phyloP scores from a whole-genome alignment of 805 yeast genomes.

The Kodamaea lidongshanica region DNA sequence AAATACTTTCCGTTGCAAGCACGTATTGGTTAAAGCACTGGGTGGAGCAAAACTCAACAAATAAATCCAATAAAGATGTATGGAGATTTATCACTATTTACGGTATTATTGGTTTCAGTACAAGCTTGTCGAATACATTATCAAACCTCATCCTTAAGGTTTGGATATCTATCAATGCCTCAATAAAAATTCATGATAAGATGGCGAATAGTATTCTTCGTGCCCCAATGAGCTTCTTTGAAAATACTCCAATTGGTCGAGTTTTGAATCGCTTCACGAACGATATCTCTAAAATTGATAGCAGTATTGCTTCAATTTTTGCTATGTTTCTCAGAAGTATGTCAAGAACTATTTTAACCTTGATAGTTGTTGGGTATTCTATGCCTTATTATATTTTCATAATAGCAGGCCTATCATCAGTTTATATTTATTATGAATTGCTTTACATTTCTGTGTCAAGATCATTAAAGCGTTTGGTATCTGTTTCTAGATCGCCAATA shows the following conservation, averaged over 20 bases:
- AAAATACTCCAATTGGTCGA: constrained; percentile 26
- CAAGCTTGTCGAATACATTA: constrained; percentile 12
- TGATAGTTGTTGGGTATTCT: constrained; percentile 19
- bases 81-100: constrained; percentile 16
- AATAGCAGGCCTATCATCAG: constrained; percentile 13
- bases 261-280: constrained; percentile 25
- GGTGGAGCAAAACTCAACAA: constrained; percentile 18
- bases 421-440: constrained; percentile 20
- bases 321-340: constrained; percentile 13
- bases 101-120: constrained; percentile 12
- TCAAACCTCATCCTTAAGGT: constrained; percentile 17
- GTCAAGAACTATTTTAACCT: constrained; percentile 16
- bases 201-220: constrained; percentile 22
- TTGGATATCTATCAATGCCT: constrained; percentile 19
- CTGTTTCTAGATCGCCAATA: constrained; percentile 22
- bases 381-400: constrained; percentile 21
- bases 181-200: constrained; percentile 19
- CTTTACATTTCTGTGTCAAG: constrained; percentile 23
- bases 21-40: constrained; percentile 22
- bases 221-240: constrained; percentile 27
- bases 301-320: constrained; percentile 17
- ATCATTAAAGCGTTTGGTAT: constrained; percentile 22
- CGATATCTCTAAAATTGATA: constrained; percentile 21
- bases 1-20: constrained; percentile 12
- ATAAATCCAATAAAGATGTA: constrained; percentile 15